Base-by-base conservation (phyloP, 164 flowering plant species). In the Platanus orientalis region DNA sequence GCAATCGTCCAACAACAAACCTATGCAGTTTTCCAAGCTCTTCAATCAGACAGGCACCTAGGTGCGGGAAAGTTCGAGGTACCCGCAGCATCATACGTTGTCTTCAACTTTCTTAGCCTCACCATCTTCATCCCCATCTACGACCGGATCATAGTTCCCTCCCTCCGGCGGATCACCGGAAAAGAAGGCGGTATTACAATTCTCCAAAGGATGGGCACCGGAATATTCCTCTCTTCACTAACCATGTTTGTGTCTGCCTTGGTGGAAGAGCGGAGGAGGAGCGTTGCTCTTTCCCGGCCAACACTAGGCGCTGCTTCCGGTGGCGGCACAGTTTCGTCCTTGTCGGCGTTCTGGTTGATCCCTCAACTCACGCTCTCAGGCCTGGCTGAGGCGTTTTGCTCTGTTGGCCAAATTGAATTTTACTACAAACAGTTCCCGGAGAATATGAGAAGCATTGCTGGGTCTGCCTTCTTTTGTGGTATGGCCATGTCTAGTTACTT, bases 1-100 rank as follows among this genome's bases (percentile, higher is more conserved):
- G 67, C 89, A 24, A 89, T 91, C 79, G 86, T 97, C 23, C 96
- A 94, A 55, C 89, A 89, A 95, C 81, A 81, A 7, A 94, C 97
- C 21, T 89, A 91, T 80, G 84, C 92, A 30, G 76, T 89, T 0
- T 90, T 83, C 62, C 97, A 94, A 77, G 96, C 97, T n/a, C 80
- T 88, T 9, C 70, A 71, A 78, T 88, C 86, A 92, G 58, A 89
- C 64, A 62, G 96, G 30, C 68, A 78, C n/a, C 3, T 93, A 7
- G 94, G 88, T 6, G 75, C 84, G 34, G n/a, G n/a, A n/a, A n/a
- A n/a, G n/a, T 87, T 93, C 40, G 66, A 25, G 4, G 26, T 86
- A 34, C 98, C 98, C 1, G 51, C 97, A 0, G 98, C 92, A 3
- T 85, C 97, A 5, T 57, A 83, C 53, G 80, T 96, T 2, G 69